Conservation (phyloP, 169 alveolate species). For the Theileria parva region DNA sequence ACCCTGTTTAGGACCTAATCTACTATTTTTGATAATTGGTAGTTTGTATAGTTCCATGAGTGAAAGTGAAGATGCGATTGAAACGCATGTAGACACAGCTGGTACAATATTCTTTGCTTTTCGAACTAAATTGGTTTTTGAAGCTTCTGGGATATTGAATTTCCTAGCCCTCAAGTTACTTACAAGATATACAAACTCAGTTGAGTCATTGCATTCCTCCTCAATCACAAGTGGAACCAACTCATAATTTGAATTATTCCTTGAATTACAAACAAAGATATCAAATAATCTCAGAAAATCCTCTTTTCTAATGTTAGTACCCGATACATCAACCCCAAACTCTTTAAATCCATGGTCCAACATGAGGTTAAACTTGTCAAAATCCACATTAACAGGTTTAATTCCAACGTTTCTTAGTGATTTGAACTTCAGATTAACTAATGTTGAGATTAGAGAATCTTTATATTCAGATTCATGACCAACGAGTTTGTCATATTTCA, state of each 20-base stretch:
- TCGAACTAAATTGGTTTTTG: constrained; percentile 24
- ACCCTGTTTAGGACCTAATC: neutral
- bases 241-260: neutral
- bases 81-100: constrained; percentile 58
- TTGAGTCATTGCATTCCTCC: constrained; percentile 31
- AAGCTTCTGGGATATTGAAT: constrained; percentile 37
- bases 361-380: neutral
- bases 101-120: constrained; percentile 53
- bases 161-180: constrained; percentile 58
- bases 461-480: constrained; percentile 15
- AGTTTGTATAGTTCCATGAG: constrained; percentile 44
- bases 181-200: constrained; percentile 24
- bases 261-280: neutral
- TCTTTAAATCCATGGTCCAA: neutral
- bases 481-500: constrained; percentile 21
- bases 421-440: constrained; percentile 11
- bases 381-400: constrained; percentile 3
- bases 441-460: constrained; percentile 7
- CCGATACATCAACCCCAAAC: neutral
- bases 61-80: constrained; percentile 60
- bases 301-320: neutral
- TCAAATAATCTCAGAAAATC: neutral
- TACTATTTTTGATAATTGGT: constrained; percentile 8
- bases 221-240: constrained; percentile 2
- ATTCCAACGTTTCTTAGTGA: constrained; percentile 12